Percentiles rank a stretch among this genome's conserved stretches.
These are phyloP conservation scores for Avena atlantica DNA, from an alignment of 176 grass and related monocot species.

Conservation along the genomic window DNA sequence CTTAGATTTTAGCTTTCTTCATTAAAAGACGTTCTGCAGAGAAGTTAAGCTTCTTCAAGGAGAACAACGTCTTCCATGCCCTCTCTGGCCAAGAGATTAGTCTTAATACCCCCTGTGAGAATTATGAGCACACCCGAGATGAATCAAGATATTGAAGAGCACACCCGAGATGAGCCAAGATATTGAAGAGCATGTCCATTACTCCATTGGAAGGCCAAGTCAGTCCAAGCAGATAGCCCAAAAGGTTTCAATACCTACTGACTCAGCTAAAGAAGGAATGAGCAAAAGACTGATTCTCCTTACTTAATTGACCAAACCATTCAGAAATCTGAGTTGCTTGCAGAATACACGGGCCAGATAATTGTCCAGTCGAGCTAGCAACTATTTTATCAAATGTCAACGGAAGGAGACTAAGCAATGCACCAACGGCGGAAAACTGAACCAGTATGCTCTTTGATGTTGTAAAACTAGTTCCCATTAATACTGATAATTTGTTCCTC, in stretches of 20 bases:
- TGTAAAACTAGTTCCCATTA: slow-evolving; percentile 48
- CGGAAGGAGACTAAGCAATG: slow-evolving; percentile 77
- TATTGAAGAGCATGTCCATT: background rate
- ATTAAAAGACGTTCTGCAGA: background rate
- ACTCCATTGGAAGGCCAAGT: background rate
- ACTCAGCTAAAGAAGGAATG: slow-evolving; percentile 51
- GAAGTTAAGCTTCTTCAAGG: slow-evolving; percentile 5
- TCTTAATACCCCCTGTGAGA: background rate
- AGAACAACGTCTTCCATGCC: background rate
- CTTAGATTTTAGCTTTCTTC: slow-evolving; percentile 1
- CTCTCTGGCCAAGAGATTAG: background rate
- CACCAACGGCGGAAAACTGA: slow-evolving; percentile 67
- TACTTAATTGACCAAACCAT: slow-evolving; percentile 86
- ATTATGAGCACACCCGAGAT: background rate
- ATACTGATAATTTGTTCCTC: slow-evolving; percentile 58
- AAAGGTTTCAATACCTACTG: background rate
- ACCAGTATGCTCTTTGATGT: slow-evolving; percentile 50
- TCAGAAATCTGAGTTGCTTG: slow-evolving; percentile 58
- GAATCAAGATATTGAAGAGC: slow-evolving; percentile 20
- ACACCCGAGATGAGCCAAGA: slow-evolving; percentile 11
- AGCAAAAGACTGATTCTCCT: slow-evolving; percentile 55
- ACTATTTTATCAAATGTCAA: slow-evolving; percentile 63
- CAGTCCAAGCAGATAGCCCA: background rate
- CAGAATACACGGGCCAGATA: slow-evolving; percentile 38
- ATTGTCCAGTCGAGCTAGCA: slow-evolving; percentile 22